Base-by-base conservation (phyloP, 768 basidiomycete genomes). In the Nidula microcarpa region DNA sequence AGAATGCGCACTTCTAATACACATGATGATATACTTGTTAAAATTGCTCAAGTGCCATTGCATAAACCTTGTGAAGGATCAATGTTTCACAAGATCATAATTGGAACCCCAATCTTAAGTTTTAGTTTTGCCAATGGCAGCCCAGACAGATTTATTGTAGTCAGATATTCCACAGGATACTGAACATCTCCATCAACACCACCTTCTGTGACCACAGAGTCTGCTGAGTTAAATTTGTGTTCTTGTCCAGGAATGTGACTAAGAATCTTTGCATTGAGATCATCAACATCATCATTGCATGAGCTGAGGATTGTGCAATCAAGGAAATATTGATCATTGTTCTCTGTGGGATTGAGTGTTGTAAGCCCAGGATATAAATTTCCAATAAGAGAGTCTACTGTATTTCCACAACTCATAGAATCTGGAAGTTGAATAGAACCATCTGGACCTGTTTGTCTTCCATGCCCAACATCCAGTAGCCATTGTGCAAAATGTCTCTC, bases 41-140 rank as follows among this genome's bases (percentile, higher is more conserved):
- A 37, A 14, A 67, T 60, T 51, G 66, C 58, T 1, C 67, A 56
- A 16, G 68, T 69, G 1, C 74, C 74, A 67, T 72, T 71, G 62
- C 70, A 71, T 5, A 69, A 54, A 3, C 71, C 68, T 54, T 60
- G 33, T 0, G 49, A 9, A 6, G 70, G 69, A 44, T 60, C 64
- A 14, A 78, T 57, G 49, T 79, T 76, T 0, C 73, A 57, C 2
- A 77, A 65, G 2, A 77, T 51, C 33, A 77, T 76, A 4, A 77
- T 16, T 11, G 72, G 70, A 49, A 63, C 65, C 2, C 65, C 66
- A 14, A 63, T 32, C 36, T 68, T 68, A 11, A 68, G 17, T 8
- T 51, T 49, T 1, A 75, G 53, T 17, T 65, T 59, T 1, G 59
- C 62, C 1, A 65, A 62, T 4, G 73, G 74, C 5, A 77, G 55